phyloP scores from a whole-genome alignment of 73 alveolate genomes.

The Tetrahymena thermophila region DNA sequence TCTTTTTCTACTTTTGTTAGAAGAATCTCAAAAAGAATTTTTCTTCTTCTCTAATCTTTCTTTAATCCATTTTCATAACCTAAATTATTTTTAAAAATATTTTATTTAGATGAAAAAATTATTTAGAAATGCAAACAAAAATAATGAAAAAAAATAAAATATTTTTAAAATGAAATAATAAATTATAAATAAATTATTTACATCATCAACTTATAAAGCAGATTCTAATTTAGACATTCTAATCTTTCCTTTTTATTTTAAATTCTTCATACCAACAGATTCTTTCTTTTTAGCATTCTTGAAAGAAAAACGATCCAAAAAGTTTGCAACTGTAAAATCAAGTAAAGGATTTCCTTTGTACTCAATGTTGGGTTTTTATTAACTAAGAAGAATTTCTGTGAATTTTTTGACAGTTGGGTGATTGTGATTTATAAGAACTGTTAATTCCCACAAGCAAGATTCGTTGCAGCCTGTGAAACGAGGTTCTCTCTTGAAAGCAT shows the following conservation, averaged over 20 bases:
- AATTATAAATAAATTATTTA: constrained; percentile 27
- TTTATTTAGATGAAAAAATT: no score
- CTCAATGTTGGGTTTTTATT: constrained; percentile 51
- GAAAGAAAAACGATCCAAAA: constrained; percentile 72
- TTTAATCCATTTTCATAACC: constrained; percentile 37
- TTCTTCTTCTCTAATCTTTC: constrained; percentile 61
- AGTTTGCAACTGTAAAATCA: constrained; percentile 80
- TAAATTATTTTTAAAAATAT: background rate
- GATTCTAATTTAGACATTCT: constrained; percentile 35
- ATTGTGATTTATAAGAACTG: constrained; percentile 55
- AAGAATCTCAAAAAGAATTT: constrained; percentile 63
- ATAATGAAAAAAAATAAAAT: background rate
- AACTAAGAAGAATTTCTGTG: constrained; percentile 55
- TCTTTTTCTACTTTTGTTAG: constrained; percentile 61
- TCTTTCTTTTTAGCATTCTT: constrained; percentile 81
- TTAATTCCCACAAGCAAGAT: constrained; percentile 72
- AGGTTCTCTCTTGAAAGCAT: constrained; percentile 87
- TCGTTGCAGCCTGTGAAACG: constrained; percentile 80
- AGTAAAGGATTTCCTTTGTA: constrained; percentile 88
- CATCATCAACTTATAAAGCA: constrained; percentile 16
- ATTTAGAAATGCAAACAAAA: no score
- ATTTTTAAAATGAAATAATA: constrained; percentile 5
- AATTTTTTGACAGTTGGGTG: constrained; percentile 89
- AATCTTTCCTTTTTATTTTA: constrained; percentile 43
- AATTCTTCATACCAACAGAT: constrained; percentile 48